Base-by-base conservation (phyloP, 306 rosid genomes). In the Cicer arietinum region DNA sequence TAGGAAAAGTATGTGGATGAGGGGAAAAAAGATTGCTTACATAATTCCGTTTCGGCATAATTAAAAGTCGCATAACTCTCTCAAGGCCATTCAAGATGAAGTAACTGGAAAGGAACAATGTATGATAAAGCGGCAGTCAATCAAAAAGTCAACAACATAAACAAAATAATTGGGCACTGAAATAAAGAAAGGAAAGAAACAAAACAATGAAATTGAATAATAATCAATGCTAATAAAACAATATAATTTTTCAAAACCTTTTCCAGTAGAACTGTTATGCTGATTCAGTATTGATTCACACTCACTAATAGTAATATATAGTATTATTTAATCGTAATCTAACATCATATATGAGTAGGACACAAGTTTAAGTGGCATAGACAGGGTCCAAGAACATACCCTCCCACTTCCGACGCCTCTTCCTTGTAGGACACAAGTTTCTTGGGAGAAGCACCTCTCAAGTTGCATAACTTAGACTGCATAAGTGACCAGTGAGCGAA, bases 371-470 rank as follows among this genome's bases (percentile, higher is more conserved):
- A 57, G 77, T 45, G 60, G 79, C 46, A 67, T 11, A 66, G 45
- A 44, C 46, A 82, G 40, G 67, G 60, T 39, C 50, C 46, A 78
- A 84, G 60, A 76, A 94, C 98, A 72, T 85, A 91, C 98, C 98
- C 98, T 46, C 98, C 98, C 97, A 94, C 90, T 84, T 94, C 98
- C 1, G 98, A 82, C 46, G 96, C 82, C 86, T 94, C 98, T 85
- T 94, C 98, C 81, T 75, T 91, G 86, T 10, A 76, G 30, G 93
- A 84, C 76, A 89, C 89, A 50, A 94, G 89, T 77, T 89, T 84
- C 43, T 47, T 66, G 54, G 95, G 92, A 85, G 79, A 73, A 51
- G 79, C 86, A 77, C 80, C 90, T 78, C 88, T 87, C 83, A 94
- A 83, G 84, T 89, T 76, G 82, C 98, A 94, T 77, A 79, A 72